These are phyloP conservation scores for Pythium aristosporum DNA, from an alignment of 352 stramenopile genomes.

Conservation along the genomic window DNA sequence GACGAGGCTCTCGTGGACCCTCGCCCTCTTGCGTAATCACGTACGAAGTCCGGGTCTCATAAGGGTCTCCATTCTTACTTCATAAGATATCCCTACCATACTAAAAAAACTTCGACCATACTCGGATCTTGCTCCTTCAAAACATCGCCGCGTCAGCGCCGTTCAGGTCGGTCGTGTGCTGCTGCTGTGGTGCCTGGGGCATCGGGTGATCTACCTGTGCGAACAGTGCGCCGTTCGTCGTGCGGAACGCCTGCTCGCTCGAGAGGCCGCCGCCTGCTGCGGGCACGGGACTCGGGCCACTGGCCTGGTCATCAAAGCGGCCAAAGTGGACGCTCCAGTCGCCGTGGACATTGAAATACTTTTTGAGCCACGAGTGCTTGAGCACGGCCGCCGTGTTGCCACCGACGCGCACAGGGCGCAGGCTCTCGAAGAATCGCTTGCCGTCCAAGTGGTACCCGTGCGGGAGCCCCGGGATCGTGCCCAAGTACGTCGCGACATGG, in stretches of 20 bases:
- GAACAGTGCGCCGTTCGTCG: conserved; percentile 4
- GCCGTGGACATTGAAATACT: conserved; percentile 87
- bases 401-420: conserved; percentile 75
- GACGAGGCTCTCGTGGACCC: conserved; percentile 18
- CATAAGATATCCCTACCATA: not conserved
- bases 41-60: too few species aligned
- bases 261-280: not conserved
- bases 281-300: not conserved
- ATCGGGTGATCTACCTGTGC: not conserved
- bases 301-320: conserved; percentile 21
- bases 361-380: conserved; percentile 65
- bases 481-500: conserved; percentile 90
- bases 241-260: conserved; percentile 16
- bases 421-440: conserved; percentile 75
- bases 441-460: conserved; percentile 71
- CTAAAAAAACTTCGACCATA: too few species aligned
- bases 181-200: conserved; percentile 11
- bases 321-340: conserved; percentile 84
- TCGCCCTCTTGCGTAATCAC: conserved; percentile 6
- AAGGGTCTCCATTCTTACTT: too few species aligned
- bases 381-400: conserved; percentile 87
- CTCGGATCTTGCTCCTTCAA: conserved; percentile 3
- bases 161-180: conserved; percentile 16
- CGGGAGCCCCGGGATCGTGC: conserved; percentile 75
- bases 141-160: conserved; percentile 19